Conservation (phyloP, 2,329 filamentous ascomycete species). For the Ceratocystis huliohia region DNA sequence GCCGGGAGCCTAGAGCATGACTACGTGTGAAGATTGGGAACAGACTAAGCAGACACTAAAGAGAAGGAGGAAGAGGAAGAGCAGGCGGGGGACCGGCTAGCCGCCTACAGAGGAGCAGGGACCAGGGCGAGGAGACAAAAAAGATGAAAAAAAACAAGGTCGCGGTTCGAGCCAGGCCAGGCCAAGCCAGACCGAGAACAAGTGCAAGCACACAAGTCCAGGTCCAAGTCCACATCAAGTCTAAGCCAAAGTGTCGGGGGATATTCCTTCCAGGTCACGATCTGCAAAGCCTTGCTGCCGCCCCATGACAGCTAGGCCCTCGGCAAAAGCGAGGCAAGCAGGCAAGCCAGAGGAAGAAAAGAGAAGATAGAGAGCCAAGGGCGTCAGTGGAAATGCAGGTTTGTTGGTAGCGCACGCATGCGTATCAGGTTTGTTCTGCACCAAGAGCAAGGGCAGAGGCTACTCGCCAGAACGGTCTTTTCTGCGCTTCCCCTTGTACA, state of each 20-base stretch:
- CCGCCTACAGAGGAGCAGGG: neutral
- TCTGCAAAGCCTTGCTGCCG: conserved; percentile 4
- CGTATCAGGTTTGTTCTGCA: too few species aligned
- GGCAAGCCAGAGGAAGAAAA: neutral
- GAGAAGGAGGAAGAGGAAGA: neutral
- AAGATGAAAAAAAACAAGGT: neutral
- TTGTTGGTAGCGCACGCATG: too few species aligned
- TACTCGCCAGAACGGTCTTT: too few species aligned
- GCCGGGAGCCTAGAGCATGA: neutral
- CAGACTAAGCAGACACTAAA: neutral
- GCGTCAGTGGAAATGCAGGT: too few species aligned
- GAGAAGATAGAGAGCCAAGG: neutral
- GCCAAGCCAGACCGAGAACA: neutral
- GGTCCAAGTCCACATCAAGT: neutral
- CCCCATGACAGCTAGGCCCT: neutral
- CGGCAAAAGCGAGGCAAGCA: neutral
- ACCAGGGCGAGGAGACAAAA: neutral
- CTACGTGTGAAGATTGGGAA: neutral
- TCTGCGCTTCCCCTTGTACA: too few species aligned
- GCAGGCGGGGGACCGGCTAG: neutral
- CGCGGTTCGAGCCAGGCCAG: neutral
- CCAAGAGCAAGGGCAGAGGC: too few species aligned
- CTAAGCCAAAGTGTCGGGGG: neutral
- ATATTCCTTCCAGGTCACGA: conserved; percentile 8
- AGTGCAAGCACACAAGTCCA: neutral